These are phyloP conservation scores for Sporobolomyces phaffii DNA, from an alignment of 768 basidiomycete genomes.

Conservation along the genomic window DNA sequence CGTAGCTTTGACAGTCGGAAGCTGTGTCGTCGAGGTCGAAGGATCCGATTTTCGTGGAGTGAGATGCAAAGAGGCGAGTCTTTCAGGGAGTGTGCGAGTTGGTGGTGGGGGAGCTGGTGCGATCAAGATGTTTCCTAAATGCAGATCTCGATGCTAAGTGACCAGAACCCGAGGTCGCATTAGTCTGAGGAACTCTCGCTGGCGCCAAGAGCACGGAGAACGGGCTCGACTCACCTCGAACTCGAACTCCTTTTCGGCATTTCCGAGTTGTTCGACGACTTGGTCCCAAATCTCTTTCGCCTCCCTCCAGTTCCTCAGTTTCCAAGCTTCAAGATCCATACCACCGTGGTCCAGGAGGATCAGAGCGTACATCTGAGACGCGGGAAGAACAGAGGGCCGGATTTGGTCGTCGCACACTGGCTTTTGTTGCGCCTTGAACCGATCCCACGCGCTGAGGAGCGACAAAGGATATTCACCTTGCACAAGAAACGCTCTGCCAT, in stretches of 20 bases:
- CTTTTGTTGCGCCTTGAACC: constrained; percentile 65
- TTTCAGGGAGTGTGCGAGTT: constrained; percentile 48
- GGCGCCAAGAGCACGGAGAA: too few relatives aligned
- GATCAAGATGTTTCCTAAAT: constrained; percentile 93
- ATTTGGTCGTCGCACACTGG: constrained; percentile 61
- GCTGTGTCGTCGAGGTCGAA: background rate
- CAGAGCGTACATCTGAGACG: constrained; percentile 77
- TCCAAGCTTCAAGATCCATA: constrained; percentile 78
- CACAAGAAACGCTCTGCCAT: constrained; percentile 69
- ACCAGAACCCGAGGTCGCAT: background rate
- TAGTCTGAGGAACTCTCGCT: constrained; percentile 14
- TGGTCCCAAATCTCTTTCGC: constrained; percentile 89
- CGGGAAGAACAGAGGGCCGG: constrained; percentile 73
- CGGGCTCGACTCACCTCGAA: constrained; percentile 83
- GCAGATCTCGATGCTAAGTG: constrained; percentile 89
- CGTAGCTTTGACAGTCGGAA: constrained; percentile 58
- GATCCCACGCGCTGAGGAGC: constrained; percentile 80
- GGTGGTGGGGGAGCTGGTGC: constrained; percentile 46
- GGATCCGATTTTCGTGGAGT: background rate
- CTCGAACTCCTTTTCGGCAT: constrained; percentile 69
- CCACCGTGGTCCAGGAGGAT: constrained; percentile 87
- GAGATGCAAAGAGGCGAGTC: constrained; percentile 42
- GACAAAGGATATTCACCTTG: constrained; percentile 73
- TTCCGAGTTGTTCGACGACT: constrained; percentile 65
- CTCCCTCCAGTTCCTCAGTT: constrained; percentile 71